These are phyloP conservation scores for Apiotrichum laibachii DNA, from an alignment of 1,284 basidiomycete genomes.

Conservation along the genomic window DNA sequence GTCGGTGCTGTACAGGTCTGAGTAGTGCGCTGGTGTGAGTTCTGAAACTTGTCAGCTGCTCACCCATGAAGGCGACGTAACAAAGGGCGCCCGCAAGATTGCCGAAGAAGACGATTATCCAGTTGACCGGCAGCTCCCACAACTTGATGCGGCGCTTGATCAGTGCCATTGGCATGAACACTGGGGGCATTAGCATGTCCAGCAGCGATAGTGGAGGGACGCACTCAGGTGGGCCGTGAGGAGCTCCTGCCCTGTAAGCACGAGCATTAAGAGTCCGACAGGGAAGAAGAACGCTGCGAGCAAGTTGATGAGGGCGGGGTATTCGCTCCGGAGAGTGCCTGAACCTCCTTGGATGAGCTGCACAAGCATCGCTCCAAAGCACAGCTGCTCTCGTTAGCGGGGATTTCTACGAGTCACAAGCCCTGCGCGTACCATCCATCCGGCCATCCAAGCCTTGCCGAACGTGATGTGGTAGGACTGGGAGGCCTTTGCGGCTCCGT, in stretches of 20 bases:
- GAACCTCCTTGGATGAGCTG: slow-evolving; percentile 27
- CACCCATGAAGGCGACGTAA: slow-evolving; percentile 39
- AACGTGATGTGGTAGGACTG: slow-evolving; percentile 28
- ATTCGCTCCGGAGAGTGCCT: slow-evolving; percentile 21
- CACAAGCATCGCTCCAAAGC: slow-evolving; percentile 30
- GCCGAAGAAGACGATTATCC: slow-evolving; percentile 47
- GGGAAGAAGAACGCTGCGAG: slow-evolving; percentile 32
- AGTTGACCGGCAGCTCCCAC: slow-evolving; percentile 35
- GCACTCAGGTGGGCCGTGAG: slow-evolving; percentile 31
- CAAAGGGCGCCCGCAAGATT: slow-evolving; percentile 46
- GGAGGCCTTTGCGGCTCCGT: slow-evolving; percentile 25
- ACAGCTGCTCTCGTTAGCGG: slow-evolving; percentile 11
- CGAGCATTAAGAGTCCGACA: slow-evolving; percentile 33
- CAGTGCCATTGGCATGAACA: slow-evolving; percentile 30
- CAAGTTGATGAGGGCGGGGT: slow-evolving; percentile 24
- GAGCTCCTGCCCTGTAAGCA: slow-evolving; percentile 30
- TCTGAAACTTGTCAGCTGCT: not conserved
- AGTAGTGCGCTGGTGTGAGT: slow-evolving; percentile 21
- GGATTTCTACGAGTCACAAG: not conserved
- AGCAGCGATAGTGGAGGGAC: not conserved
- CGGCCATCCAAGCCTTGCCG: slow-evolving; percentile 34
- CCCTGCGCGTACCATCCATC: slow-evolving; percentile 23
- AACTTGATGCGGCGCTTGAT: slow-evolving; percentile 23
- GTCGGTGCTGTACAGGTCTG: slow-evolving; percentile 21
- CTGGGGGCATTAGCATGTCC: slow-evolving; percentile 1